These are phyloP conservation scores for Thalassiosira profunda DNA, from an alignment of 108 stramenopile genomes.

Conservation along the genomic window DNA sequence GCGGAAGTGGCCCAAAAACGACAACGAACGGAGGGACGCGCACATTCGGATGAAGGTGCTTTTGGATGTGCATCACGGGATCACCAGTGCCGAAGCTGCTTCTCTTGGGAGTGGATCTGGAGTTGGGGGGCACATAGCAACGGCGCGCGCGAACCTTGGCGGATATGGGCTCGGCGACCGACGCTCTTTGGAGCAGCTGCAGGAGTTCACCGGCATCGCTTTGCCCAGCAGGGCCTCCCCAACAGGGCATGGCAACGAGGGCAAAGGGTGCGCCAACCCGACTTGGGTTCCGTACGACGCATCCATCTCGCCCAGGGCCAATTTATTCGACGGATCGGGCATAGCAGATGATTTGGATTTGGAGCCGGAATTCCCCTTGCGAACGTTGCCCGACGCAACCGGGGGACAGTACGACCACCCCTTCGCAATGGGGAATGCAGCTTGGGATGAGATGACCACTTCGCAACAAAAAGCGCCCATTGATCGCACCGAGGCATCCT, in stretches of 20 bases:
- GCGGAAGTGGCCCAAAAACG: constrained; percentile 62
- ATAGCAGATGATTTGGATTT: constrained; percentile 78
- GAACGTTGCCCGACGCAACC: constrained; percentile 57
- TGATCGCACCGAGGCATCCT: constrained; percentile 13
- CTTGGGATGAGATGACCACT: constrained; percentile 36
- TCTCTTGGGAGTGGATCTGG: constrained; percentile 15
- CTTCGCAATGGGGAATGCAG: constrained; percentile 28
- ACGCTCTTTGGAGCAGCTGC: constrained; percentile 74
- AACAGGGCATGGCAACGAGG: constrained; percentile 38
- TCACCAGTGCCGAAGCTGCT: constrained; percentile 17
- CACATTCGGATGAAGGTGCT: constrained; percentile 51
- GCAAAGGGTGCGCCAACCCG: constrained; percentile 52
- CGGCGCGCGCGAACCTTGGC: constrained; percentile 73
- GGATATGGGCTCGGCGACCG: constrained; percentile 86
- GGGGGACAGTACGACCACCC: constrained; percentile 42
- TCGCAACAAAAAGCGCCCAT: no score
- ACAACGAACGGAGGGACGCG: constrained; percentile 35
- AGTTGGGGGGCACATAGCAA: constrained; percentile 37
- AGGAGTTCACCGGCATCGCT: constrained; percentile 72
- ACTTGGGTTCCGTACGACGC: constrained; percentile 78
- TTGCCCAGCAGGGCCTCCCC: constrained; percentile 30
- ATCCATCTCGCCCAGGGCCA: constrained; percentile 74
- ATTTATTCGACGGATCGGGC: constrained; percentile 66
- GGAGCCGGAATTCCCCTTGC: constrained; percentile 79
- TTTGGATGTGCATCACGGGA: constrained; percentile 46